Evolutionary conservation across 1,284 basidiomycete genomes (phyloP), one percentile per base, ranked within the genome.

Genomic region (Golubevia pallescens): DNA sequence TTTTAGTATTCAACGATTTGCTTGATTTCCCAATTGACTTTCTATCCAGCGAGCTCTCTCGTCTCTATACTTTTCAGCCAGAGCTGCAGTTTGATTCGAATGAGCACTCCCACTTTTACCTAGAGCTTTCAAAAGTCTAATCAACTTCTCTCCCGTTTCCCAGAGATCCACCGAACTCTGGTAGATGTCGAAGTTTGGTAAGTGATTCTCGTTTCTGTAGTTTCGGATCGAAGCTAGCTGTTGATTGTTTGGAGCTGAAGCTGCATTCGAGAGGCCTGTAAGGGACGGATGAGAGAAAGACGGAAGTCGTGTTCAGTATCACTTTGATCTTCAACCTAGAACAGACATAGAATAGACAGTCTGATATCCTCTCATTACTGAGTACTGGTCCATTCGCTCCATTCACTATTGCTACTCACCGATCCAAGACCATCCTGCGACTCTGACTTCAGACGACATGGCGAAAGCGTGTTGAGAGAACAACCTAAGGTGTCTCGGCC

Each of bases 381-480:
- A 28, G n/a, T n/a, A n/a, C n/a, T n/a, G n/a, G n/a, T 28, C 23
- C 24, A 60, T 6, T 48, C 42, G 13, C 13, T 60, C 59, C 20
- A 7, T n/a, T 14, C 34, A 8, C 52, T 7, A 6, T 38, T 32
- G 58, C 59, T 42, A 23, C 10, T 21, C 59, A 42, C 14, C n/a
- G 28, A 34, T 48, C 62, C 62, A 63, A 2, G 54, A 51, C 54
- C 28, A 28, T 5, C 54, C 52, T 8, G 62, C 52, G 4, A 60
- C 57, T 8, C 34, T 53, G n/a, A 61, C 55, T 53, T 78, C 76
- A 48, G 74, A 71, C 1, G 74, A 71, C 70, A 78, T 73, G 24
- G 76, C 74, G 21, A 74, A 78, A 10, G 74, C 70, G 51, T 78
- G 76, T 64, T 71, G 69, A 53, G 70, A 70, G 58, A 78, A 68